Conservation (phyloP, 352 stramenopile genomes). For the Plasmopara viticola region DNA sequence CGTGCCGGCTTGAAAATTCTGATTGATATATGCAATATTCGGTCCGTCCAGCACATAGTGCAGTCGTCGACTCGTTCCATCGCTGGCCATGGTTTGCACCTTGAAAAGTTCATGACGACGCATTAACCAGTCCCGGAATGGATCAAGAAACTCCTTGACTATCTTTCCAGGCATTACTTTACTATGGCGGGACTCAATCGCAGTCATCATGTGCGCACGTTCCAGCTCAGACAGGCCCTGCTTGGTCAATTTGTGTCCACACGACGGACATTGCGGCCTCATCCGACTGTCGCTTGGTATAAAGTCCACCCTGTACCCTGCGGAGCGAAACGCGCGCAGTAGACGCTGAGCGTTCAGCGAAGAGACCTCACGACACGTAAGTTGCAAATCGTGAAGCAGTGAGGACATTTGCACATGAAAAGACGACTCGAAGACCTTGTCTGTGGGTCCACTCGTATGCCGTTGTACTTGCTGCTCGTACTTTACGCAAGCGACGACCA, state of each 20-base stretch:
- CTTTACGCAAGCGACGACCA: conserved; percentile 49
- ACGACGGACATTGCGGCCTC: conserved; percentile 32
- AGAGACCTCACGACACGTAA: conserved; percentile 54
- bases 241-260: conserved; percentile 39
- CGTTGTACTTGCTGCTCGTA: conserved; percentile 11
- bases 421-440: conserved; percentile 4
- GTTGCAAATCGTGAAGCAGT: conserved; percentile 47
- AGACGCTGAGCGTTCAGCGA: conserved; percentile 37
- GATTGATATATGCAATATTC: conserved; percentile 97
- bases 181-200: conserved; percentile 52
- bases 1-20: conserved; percentile 90
- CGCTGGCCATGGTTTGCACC: conserved; percentile 20
- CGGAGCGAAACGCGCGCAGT: conserved; percentile 32
- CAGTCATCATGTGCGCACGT: conserved; percentile 36
- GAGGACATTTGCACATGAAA: conserved; percentile 54
- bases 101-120: conserved; percentile 25
- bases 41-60: conserved; percentile 94
- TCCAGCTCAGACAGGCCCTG: conserved; percentile 33
- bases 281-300: conserved; percentile 39
- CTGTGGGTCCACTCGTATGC: conserved; percentile 10
- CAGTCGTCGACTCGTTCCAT: conserved; percentile 22
- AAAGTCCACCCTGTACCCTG: conserved; percentile 28
- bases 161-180: conserved; percentile 30
- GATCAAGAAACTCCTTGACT: conserved; percentile 51
- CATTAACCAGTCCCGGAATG: conserved; percentile 66